Base-by-base conservation (phyloP, 352 stramenopile genomes). In the Phytopythium boreale region DNA sequence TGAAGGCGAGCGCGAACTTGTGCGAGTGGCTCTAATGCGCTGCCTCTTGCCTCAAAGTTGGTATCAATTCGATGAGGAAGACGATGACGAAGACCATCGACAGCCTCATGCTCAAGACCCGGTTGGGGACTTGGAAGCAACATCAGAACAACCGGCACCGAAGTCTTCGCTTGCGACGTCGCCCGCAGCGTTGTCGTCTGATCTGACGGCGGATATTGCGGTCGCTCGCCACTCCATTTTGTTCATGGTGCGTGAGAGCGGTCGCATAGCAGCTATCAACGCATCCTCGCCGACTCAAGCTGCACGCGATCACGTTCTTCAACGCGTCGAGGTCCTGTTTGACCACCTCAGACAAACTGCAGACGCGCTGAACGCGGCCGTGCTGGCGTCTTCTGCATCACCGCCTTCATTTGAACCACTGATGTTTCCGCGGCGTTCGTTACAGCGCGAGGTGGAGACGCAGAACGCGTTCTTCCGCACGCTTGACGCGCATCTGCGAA, bases 381-480 rank as follows among this genome's bases (percentile, higher is more conserved):
- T 29, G 31, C 27, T 22, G 11, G 8, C 26, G 1, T 56, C 24
- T 12, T 20, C 8, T 19, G 9, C 29, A 36, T 50, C 34, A n/a
- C 46, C 22, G 47, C 2, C 29, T 22, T 14, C 49, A 19, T 11
- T 31, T 1, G 22, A 31, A 4, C 39, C 29, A 26, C 27, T 29
- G 8, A 68, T 76, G 22, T 73, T 74, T 49, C 70, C 70, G 19
- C 74, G 70, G 70, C 34, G 46, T 8, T 50, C 70, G 1, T 66
- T 76, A 24, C 47, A 60, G 7, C 20, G 50, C 10, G 70, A 76
- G 51, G 20, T 76, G 7, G 24, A 26, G 4, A 47, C 22, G 12
- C 70, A 76, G 27, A 43, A 47, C 14, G 24, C 55, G 10, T 60
- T 68, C 10, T 71, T 76, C 24, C 36, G 67, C 5, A 27, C 36